Conservation (phyloP, 768 basidiomycete genomes). For the Boletus rubropictus region DNA sequence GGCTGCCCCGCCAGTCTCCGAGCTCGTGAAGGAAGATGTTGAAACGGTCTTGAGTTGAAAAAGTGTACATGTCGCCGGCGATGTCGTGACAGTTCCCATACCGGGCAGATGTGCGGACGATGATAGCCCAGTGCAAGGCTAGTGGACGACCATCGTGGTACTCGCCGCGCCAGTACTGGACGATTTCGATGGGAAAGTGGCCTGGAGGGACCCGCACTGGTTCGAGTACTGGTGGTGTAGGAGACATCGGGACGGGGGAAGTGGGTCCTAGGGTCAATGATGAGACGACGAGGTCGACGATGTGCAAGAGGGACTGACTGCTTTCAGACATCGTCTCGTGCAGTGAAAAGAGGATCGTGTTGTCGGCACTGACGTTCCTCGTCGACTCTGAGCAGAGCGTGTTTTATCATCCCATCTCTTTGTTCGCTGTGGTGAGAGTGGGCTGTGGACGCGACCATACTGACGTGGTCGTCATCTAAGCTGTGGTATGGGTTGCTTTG, state of each 20-base stretch:
- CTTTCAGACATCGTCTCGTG: background rate
- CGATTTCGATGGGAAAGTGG: slow-evolving; percentile 21
- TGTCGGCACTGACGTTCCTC: background rate
- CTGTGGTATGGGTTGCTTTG: background rate
- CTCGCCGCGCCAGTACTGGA: slow-evolving; percentile 27
- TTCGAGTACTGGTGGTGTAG: slow-evolving; percentile 11
- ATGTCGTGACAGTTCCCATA: slow-evolving; percentile 24
- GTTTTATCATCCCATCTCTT: slow-evolving; percentile 10
- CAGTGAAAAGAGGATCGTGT: background rate
- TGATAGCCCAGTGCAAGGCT: slow-evolving; percentile 26
- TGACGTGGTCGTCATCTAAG: background rate
- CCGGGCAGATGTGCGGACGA: slow-evolving; percentile 16
- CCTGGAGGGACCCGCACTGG: slow-evolving; percentile 17
- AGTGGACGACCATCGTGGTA: slow-evolving; percentile 4
- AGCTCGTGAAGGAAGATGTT: slow-evolving; percentile 3
- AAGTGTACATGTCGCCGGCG: slow-evolving; percentile 19
- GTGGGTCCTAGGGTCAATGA: background rate
- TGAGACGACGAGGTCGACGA: background rate
- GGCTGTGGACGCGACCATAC: background rate
- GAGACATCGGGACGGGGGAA: background rate
- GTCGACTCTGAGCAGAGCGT: background rate
- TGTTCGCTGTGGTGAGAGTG: background rate
- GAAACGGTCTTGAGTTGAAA: slow-evolving; percentile 9
- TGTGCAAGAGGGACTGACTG: background rate
- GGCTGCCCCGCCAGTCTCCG: slow-evolving; percentile 22